Conservation (phyloP, 2,329 filamentous ascomycete genomes). For the Rutstroemia sp. region DNA sequence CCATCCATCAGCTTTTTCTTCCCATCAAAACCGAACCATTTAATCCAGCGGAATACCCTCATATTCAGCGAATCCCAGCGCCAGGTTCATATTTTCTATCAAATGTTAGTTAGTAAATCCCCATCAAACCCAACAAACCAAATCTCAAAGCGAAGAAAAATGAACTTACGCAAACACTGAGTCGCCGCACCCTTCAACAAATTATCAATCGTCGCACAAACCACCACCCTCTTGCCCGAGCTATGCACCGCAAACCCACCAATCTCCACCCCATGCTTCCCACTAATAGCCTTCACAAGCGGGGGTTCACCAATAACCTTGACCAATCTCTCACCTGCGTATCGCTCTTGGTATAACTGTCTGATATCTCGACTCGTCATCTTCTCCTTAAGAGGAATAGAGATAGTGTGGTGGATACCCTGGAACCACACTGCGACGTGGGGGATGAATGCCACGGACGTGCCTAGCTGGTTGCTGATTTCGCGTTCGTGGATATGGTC, state of each 20-base stretch:
- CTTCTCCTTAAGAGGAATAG: conserved; percentile 73
- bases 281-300: conserved; percentile 73
- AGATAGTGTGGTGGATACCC: conserved; percentile 88
- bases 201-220: conserved; percentile 92
- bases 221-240: conserved; percentile 83
- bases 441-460: conserved; percentile 75
- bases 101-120: conserved; percentile 12
- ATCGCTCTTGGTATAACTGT: conserved; percentile 91
- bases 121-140: conserved; percentile 1
- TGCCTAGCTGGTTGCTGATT: conserved; percentile 71
- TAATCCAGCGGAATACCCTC: conserved; percentile 64
- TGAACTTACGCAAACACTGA: conserved; percentile 75
- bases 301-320: conserved; percentile 87
- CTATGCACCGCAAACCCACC: conserved; percentile 92
- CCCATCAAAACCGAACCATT: not conserved
- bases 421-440: conserved; percentile 98
- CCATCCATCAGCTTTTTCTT: too few species aligned
- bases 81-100: conserved; percentile 88
- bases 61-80: conserved; percentile 81
- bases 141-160: not conserved
- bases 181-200: conserved; percentile 88
- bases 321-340: conserved; percentile 90
- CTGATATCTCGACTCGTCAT: conserved; percentile 91
- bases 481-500: conserved; percentile 95
- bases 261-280: conserved; percentile 86